Evolutionary conservation across 2,329 filamentous ascomycete genomes (phyloP).

Genomic region (Diaporthe nobilis): DNA sequence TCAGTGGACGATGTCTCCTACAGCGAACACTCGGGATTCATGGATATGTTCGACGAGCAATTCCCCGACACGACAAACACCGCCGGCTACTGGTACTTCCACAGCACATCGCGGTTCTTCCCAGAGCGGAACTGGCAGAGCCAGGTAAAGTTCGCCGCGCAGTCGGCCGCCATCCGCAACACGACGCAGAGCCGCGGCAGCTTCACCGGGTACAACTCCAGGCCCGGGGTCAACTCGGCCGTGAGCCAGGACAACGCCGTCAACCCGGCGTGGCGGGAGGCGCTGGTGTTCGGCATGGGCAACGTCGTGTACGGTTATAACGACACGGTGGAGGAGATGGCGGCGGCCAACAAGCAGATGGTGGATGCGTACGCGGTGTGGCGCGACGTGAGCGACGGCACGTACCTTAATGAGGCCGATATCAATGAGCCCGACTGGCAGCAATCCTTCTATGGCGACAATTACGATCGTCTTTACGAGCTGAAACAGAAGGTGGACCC

Average conservation of each 20-base stretch:
- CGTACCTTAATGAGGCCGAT: conserved; percentile 37
- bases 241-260: conserved; percentile 56
- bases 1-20: conserved; percentile 46
- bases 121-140: conserved; percentile 52
- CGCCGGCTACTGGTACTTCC: conserved; percentile 55
- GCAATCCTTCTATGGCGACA: conserved; percentile 42
- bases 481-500: conserved; percentile 43
- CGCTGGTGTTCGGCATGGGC: conserved; percentile 56
- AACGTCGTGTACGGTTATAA: conserved; percentile 1
- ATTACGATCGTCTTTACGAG: conserved; percentile 39
- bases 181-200: conserved; percentile 48
- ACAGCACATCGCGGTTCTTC: conserved; percentile 51
- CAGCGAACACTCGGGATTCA: conserved; percentile 47
- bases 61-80: conserved; percentile 48
- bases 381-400: conserved; percentile 45
- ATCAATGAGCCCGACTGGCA: conserved; percentile 41
- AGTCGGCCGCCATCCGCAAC: conserved; percentile 47
- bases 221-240: conserved; percentile 43
- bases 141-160: conserved; percentile 46
- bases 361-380: conserved; percentile 46
- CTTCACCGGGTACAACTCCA: conserved; percentile 51
- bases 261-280: conserved; percentile 64
- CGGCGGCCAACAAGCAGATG: conserved; percentile 46
- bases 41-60: conserved; percentile 47
- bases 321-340: conserved; percentile 35